Percentiles rank a stretch among this genome's conserved stretches.
These are phyloP conservation scores for Daldinia concentrica DNA, from an alignment of 495 filamentous ascomycete species.

Conservation along the genomic window DNA sequence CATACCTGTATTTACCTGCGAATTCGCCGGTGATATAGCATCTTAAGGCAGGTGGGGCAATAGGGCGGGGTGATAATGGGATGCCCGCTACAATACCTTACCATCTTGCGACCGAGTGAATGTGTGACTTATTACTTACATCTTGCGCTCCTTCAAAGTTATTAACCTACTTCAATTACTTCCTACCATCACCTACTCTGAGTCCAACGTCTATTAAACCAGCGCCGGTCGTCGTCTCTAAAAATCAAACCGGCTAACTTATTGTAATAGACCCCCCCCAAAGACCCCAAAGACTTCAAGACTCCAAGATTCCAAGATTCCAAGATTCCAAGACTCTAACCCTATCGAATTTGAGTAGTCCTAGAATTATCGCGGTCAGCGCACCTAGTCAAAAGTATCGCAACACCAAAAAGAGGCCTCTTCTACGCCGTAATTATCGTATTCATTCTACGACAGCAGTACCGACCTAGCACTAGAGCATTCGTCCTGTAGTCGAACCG, in stretches of 20 bases:
- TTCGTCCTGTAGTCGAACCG: conserved; percentile 13
- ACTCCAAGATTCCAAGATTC: not conserved
- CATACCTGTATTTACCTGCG: not conserved
- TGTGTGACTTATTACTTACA: conserved; percentile 15
- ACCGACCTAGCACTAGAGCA: conserved; percentile 6
- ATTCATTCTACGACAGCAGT: conserved; percentile 12
- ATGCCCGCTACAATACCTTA: conserved; percentile 4
- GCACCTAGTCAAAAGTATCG: not conserved
- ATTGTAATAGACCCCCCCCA: not conserved
- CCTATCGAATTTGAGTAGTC: conserved; percentile 14
- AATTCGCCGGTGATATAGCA: conserved; percentile 4
- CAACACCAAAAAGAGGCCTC: conserved; percentile 11
- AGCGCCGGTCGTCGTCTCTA: not conserved
- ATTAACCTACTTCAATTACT: not conserved
- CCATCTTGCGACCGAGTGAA: conserved; percentile 30
- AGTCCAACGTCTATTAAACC: not conserved
- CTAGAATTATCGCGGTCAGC: conserved; percentile 6
- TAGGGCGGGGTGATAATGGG: conserved; percentile 35
- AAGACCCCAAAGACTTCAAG: not conserved
- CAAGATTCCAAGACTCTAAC: no score
- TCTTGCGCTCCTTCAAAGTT: not conserved
- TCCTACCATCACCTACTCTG: no score
- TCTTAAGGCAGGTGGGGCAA: conserved; percentile 29
- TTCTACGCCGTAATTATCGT: conserved; percentile 5
- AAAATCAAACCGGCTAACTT: not conserved